phyloP scores from a whole-genome alignment of 768 basidiomycete genomes.

The Suillus subalutaceus region DNA sequence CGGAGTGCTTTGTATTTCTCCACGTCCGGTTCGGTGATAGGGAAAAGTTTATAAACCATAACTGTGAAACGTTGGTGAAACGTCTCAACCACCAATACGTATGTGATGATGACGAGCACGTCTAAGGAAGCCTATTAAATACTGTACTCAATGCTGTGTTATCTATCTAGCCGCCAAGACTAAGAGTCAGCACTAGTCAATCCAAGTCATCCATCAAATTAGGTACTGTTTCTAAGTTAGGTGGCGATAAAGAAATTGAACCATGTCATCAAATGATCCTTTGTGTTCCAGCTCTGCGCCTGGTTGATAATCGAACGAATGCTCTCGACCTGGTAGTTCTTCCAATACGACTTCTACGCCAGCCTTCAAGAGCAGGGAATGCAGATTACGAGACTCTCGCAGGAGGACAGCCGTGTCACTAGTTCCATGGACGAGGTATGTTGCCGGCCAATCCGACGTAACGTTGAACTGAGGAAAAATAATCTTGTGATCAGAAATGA shows the following conservation, averaged over 20 bases:
- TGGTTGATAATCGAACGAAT: conserved; percentile 57
- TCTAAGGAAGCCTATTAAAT: background rate
- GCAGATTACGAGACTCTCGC: conserved; percentile 43
- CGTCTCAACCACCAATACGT: background rate
- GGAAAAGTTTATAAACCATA: conserved; percentile 18
- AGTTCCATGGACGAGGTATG: conserved; percentile 50
- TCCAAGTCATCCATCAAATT: background rate
- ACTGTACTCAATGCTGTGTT: background rate
- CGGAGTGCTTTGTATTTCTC: conserved; percentile 23
- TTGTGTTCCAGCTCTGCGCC: conserved; percentile 40
- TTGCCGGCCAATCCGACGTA: conserved; percentile 44
- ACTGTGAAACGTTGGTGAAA: background rate
- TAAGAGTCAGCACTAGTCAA: background rate
- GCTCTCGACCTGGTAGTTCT: conserved; percentile 48
- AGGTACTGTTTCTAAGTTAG: background rate
- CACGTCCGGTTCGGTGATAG: conserved; percentile 28
- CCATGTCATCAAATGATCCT: conserved; percentile 38
- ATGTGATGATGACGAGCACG: background rate
- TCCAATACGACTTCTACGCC: conserved; percentile 40
- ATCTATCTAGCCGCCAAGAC: background rate
- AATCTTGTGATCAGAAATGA: conserved; percentile 24
- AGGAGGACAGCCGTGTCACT: conserved; percentile 49
- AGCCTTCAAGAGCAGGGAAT: conserved; percentile 35
- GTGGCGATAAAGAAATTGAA: conserved; percentile 39
- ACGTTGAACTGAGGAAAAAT: conserved; percentile 53